phyloP scores from a whole-genome alignment of 768 basidiomycete genomes.

The Amanita muscaria region DNA sequence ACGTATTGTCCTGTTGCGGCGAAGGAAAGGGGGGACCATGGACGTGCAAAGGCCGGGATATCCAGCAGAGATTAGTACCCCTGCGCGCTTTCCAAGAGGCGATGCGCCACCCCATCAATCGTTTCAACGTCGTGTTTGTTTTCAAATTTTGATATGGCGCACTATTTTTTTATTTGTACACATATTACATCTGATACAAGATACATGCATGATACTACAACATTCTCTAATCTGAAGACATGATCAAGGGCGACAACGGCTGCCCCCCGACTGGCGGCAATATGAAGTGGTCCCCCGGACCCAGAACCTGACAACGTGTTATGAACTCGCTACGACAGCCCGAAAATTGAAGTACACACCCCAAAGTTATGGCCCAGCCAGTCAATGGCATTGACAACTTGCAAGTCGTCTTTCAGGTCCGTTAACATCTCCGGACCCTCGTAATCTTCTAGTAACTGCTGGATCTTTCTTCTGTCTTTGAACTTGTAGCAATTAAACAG shows the following conservation, averaged over 20 bases:
- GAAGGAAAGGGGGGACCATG: constrained; percentile 16
- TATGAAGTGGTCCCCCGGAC: too few relatives aligned
- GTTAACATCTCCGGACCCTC: background rate
- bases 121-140: too few relatives aligned
- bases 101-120: too few relatives aligned
- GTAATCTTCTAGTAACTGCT: background rate
- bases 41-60: background rate
- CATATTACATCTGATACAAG: too few relatives aligned
- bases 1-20: constrained; percentile 22
- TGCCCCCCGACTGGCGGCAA: too few relatives aligned
- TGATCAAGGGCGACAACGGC: too few relatives aligned
- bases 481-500: background rate
- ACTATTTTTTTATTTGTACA: too few relatives aligned
- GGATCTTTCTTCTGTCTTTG: background rate
- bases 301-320: background rate
- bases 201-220: too few relatives aligned
- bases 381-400: background rate
- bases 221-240: too few relatives aligned
- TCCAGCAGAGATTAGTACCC: too few relatives aligned
- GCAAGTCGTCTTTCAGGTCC: background rate
- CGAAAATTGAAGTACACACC: background rate
- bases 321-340: background rate
- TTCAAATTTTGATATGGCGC: too few relatives aligned
- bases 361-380: background rate
- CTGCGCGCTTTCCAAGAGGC: too few relatives aligned